Conservation (phyloP, 192 early-diverging fungal species). For the Backusella psychrophila region DNA sequence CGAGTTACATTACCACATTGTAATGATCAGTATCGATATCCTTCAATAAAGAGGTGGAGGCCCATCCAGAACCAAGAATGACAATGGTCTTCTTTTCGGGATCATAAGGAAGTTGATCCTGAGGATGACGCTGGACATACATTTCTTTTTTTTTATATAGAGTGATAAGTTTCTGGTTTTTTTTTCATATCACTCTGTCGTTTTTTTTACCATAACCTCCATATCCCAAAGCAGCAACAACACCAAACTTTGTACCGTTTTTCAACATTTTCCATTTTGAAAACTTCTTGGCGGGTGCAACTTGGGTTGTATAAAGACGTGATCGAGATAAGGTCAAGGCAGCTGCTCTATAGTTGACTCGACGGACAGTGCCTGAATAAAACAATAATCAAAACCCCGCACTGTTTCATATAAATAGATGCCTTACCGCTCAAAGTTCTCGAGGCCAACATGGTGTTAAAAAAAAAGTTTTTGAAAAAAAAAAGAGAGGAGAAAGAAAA, state of each 20-base stretch:
- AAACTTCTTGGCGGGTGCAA: neutral
- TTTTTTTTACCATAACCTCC: constrained; percentile 7
- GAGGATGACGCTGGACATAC: constrained; percentile 42
- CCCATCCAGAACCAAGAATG: constrained; percentile 38
- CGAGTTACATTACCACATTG: constrained; percentile 29
- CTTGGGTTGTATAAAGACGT: neutral
- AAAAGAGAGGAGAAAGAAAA: neutral
- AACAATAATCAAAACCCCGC: neutral
- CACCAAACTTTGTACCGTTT: constrained; percentile 10
- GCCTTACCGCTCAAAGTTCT: neutral
- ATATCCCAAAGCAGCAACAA: constrained; percentile 19
- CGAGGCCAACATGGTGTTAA: neutral
- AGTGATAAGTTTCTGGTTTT: neutral
- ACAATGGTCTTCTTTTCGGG: constrained; percentile 42
- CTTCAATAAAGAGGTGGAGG: constrained; percentile 38
- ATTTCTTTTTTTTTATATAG: constrained; percentile 32
- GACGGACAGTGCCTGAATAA: neutral
- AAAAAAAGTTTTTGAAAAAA: neutral
- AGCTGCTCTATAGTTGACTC: neutral
- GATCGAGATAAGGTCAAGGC: neutral
- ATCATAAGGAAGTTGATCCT: constrained; percentile 26
- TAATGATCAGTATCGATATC: constrained; percentile 36
- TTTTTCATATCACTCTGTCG: neutral
- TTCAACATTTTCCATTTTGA: constrained; percentile 18
- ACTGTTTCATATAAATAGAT: neutral